phyloP scores from a whole-genome alignment of 75 land plant genomes.

The Adiantum capillusveneris region DNA sequence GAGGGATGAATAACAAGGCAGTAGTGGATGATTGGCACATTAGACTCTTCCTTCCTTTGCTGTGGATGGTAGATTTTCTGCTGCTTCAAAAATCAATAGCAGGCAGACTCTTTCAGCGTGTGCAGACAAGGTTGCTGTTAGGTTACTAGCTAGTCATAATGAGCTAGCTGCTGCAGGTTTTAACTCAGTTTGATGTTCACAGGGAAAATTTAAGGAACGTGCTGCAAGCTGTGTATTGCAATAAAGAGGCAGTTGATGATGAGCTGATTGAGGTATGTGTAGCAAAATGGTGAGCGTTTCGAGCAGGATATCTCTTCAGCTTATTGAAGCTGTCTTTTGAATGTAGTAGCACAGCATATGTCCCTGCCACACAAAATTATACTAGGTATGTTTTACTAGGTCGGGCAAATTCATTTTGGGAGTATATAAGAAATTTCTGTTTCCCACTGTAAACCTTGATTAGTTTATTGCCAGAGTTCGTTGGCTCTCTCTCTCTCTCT shows the following conservation, averaged over 20 bases:
- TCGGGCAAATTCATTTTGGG: no score
- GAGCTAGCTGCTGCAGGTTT: not conserved
- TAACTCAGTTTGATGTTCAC: conserved; percentile 3
- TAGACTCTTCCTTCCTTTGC: conserved; percentile 58
- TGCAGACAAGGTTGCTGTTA: conserved; percentile 48
- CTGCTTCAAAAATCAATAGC: conserved; percentile 59
- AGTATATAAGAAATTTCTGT: no score
- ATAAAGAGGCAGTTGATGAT: conserved; percentile 86
- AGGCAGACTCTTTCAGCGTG: conserved; percentile 52
- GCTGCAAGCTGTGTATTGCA: conserved; percentile 59
- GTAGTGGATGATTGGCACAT: conserved; percentile 91
- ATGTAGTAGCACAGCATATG: no score
- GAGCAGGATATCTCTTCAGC: no score
- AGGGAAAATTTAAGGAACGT: conserved; percentile 65
- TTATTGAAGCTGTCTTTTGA: no score
- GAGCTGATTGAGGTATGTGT: conserved; percentile 66
- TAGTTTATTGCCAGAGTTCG: no score
- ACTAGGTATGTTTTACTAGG: no score
- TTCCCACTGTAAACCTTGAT: no score
- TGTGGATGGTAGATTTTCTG: conserved; percentile 73
- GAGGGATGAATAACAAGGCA: conserved; percentile 99
- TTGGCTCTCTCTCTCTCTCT: no score
- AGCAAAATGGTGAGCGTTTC: no score
- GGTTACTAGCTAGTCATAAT: not conserved
- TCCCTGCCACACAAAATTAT: no score